These are phyloP conservation scores for Miscanthus lutarioriparius DNA, from an alignment of 176 grass and related monocot species.

Conservation along the genomic window DNA sequence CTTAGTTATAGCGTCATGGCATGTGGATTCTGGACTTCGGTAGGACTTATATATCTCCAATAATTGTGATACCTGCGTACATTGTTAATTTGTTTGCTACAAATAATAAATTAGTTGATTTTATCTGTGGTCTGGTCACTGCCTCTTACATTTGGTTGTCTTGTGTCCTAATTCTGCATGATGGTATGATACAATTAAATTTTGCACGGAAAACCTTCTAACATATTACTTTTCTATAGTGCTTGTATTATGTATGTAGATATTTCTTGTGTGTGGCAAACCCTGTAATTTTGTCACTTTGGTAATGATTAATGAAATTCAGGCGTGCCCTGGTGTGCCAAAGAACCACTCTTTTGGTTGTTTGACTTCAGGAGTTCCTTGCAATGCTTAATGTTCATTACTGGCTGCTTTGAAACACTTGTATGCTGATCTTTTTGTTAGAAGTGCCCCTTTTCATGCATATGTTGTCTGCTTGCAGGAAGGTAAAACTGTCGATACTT, in stretches of 20 bases:
- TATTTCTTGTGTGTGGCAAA: background rate
- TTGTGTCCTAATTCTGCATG: background rate
- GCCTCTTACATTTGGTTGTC: background rate
- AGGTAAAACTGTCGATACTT: constrained; percentile 73
- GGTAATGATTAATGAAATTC: background rate
- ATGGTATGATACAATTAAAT: background rate
- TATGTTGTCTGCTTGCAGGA: constrained; percentile 55
- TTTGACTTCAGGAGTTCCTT: constrained; percentile 14
- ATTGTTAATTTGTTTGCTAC: background rate
- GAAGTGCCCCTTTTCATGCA: background rate
- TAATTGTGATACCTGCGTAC: background rate
- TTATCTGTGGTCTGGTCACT: background rate
- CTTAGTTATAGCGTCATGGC: background rate
- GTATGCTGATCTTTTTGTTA: constrained; percentile 19
- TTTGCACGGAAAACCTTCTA: background rate
- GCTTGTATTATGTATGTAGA: background rate
- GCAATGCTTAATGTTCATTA: constrained; percentile 1
- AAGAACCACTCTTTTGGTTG: background rate
- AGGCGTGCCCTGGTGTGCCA: background rate
- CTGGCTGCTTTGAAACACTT: constrained; percentile 11
- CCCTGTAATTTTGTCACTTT: background rate
- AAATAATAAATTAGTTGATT: background rate
- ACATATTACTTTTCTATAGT: background rate
- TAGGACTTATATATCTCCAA: background rate
- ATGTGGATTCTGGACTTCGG: background rate